These are phyloP conservation scores for Nemania diffusa DNA, from an alignment of 2,329 filamentous ascomycete species.

Conservation along the genomic window DNA sequence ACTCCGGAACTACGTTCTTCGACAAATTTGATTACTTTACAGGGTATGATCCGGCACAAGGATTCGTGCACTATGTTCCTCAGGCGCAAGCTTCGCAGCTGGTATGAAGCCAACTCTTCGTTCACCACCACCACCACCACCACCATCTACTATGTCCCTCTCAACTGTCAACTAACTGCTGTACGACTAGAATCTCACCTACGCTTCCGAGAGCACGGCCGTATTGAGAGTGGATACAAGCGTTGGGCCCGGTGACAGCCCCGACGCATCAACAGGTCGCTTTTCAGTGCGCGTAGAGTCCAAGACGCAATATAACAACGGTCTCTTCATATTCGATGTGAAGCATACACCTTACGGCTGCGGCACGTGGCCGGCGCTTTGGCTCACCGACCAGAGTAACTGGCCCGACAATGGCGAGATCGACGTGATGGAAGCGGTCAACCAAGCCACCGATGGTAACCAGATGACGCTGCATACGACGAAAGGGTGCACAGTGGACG, in stretches of 20 bases:
- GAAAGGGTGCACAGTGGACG: slow-evolving; percentile 61
- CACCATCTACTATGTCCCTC: not conserved
- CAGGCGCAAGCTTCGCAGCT: slow-evolving; percentile 53
- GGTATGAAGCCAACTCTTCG: slow-evolving; percentile 48
- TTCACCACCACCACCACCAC: not conserved
- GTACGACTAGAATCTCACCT: slow-evolving; percentile 68
- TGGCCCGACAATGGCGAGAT: slow-evolving; percentile 75
- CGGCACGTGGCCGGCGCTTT: slow-evolving; percentile 73
- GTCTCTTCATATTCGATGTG: slow-evolving; percentile 75
- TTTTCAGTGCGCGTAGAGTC: slow-evolving; percentile 72
- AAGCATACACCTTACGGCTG: slow-evolving; percentile 72
- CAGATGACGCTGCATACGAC: slow-evolving; percentile 70
- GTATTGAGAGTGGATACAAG: slow-evolving; percentile 70
- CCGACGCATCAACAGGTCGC: slow-evolving; percentile 67
- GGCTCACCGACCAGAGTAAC: slow-evolving; percentile 69
- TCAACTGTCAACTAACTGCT: not conserved
- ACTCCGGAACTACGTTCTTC: slow-evolving; percentile 62
- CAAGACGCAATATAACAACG: slow-evolving; percentile 67
- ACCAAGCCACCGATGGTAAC: slow-evolving; percentile 65
- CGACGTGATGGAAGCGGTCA: slow-evolving; percentile 69
- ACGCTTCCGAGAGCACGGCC: slow-evolving; percentile 63
- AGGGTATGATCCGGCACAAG: slow-evolving; percentile 61
- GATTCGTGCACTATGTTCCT: slow-evolving; percentile 66
- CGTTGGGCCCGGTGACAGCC: slow-evolving; percentile 58
- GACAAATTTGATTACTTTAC: slow-evolving; percentile 65